phyloP scores from a whole-genome alignment of 192 early-diverging fungal genomes.

The Gigaspora rosea region DNA sequence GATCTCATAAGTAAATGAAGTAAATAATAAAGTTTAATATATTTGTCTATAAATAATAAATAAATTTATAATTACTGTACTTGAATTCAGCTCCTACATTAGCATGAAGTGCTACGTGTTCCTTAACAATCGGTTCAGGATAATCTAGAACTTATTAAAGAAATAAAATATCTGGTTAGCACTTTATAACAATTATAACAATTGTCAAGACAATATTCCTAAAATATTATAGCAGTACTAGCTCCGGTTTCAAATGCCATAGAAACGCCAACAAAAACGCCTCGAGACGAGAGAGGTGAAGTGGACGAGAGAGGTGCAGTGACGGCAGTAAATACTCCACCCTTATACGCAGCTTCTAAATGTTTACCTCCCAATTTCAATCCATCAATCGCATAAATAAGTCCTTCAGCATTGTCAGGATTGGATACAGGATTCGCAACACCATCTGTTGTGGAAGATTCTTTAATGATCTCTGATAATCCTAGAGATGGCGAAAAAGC shows the following conservation, averaged over 20 bases:
- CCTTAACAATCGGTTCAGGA: constrained; percentile 40
- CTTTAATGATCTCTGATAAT: constrained; percentile 64
- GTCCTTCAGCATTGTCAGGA: constrained; percentile 36
- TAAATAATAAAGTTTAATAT: too few relatives aligned
- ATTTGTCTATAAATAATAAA: too few relatives aligned
- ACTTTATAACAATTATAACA: too few relatives aligned
- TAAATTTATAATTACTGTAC: constrained; percentile 3
- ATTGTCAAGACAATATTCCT: too few relatives aligned
- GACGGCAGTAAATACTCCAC: constrained; percentile 63
- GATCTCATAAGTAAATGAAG: too few relatives aligned
- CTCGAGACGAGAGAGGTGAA: constrained; percentile 45
- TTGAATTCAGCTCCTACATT: constrained; percentile 46
- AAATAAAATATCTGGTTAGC: too few relatives aligned
- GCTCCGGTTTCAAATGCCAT: constrained; percentile 70
- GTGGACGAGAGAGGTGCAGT: constrained; percentile 55
- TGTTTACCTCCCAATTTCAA: constrained; percentile 59
- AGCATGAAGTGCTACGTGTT: constrained; percentile 60
- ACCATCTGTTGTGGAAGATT: constrained; percentile 65
- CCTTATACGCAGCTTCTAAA: constrained; percentile 58
- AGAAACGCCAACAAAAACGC: constrained; percentile 61
- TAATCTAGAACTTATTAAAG: constrained; percentile 36
- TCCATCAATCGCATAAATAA: constrained; percentile 63
- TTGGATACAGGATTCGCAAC: not conserved
- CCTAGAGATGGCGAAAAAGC: constrained; percentile 64
- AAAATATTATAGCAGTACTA: constrained; percentile 42